A percentile compares a stretch with the other conserved stretches of the same genome.
phyloP scores from a whole-genome alignment of 1,284 basidiomycete genomes.

The Trametes sp. region DNA sequence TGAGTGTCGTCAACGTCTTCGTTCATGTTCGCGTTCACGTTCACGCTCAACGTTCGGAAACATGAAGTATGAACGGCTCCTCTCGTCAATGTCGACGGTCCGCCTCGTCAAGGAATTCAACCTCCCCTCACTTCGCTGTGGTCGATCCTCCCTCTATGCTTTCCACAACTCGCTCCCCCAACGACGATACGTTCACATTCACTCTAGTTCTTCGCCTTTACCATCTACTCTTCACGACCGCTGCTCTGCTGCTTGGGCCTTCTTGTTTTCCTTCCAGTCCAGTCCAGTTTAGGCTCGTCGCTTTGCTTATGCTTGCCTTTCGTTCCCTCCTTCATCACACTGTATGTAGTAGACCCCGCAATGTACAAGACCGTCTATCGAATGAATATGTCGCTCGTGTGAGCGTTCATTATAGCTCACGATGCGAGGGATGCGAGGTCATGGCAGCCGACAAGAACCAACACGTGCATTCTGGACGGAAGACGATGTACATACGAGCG shows the following conservation, averaged over 20 bases:
- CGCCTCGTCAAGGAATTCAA: too few species aligned
- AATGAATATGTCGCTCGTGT: not conserved
- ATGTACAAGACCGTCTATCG: constrained; percentile 9
- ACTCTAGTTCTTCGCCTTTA: not conserved
- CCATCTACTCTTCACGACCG: not conserved
- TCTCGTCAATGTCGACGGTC: too few species aligned
- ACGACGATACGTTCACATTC: not conserved
- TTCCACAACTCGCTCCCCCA: not conserved
- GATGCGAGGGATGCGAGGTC: not conserved
- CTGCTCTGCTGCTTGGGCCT: not conserved
- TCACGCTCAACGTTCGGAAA: not conserved
- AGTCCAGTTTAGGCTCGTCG: not conserved
- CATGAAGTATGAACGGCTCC: not conserved
- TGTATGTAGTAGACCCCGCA: constrained; percentile 11
- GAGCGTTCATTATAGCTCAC: not conserved
- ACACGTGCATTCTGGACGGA: too few species aligned
- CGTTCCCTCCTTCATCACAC: not conserved
- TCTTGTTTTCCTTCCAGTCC: not conserved
- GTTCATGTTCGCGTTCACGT: not conserved
- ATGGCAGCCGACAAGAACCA: too few species aligned
- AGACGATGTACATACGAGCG: too few species aligned
- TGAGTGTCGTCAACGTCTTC: too few species aligned
- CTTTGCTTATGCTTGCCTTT: not conserved
- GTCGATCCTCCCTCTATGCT: not conserved
- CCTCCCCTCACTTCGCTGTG: too few species aligned